These are phyloP conservation scores for Dendrobium catenatum DNA, from an alignment of 106 monocot genomes.

Conservation along the genomic window DNA sequence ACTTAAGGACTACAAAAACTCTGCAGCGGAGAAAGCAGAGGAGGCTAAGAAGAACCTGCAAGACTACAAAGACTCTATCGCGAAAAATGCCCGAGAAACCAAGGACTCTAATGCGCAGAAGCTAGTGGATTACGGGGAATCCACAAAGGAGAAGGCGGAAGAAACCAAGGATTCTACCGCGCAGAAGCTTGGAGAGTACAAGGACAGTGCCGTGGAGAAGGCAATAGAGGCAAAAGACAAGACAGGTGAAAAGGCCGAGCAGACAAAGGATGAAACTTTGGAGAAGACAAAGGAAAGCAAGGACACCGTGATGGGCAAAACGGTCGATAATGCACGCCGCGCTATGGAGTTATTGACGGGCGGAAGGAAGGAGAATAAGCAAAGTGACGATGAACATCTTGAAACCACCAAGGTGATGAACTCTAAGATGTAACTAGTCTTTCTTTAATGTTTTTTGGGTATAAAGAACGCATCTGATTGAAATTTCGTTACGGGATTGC, in stretches of 20 bases:
- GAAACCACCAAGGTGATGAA: slow-evolving; percentile 18
- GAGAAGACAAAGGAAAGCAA: slow-evolving; percentile 20
- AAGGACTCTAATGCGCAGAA: slow-evolving; percentile 8
- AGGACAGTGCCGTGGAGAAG: slow-evolving; percentile 20
- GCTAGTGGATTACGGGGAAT: slow-evolving; percentile 13
- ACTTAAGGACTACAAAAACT: slow-evolving; percentile 15
- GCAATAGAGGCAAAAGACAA: slow-evolving; percentile 13
- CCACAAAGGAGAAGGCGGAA: slow-evolving; percentile 11
- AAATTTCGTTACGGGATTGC: not conserved
- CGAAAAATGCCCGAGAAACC: slow-evolving; percentile 9
- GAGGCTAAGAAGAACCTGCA: slow-evolving; percentile 9
- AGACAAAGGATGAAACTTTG: slow-evolving; percentile 15
- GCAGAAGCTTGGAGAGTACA: slow-evolving; percentile 21
- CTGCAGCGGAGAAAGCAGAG: slow-evolving; percentile 5
- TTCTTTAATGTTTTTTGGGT: not conserved
- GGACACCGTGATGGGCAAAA: slow-evolving; percentile 14
- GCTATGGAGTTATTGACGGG: slow-evolving; percentile 13
- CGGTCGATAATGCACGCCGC: slow-evolving; percentile 3
- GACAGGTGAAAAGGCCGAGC: slow-evolving; percentile 12
- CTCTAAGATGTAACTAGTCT: not conserved
- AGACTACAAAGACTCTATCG: slow-evolving; percentile 18
- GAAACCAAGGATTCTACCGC: slow-evolving; percentile 18
- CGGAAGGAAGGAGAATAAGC: slow-evolving; percentile 15
- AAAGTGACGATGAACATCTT: slow-evolving; percentile 5
- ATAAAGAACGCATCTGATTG: not conserved